These are phyloP conservation scores for Dothiorella sarmentorum DNA, from an alignment of 2,329 filamentous ascomycete species.

Conservation along the genomic window DNA sequence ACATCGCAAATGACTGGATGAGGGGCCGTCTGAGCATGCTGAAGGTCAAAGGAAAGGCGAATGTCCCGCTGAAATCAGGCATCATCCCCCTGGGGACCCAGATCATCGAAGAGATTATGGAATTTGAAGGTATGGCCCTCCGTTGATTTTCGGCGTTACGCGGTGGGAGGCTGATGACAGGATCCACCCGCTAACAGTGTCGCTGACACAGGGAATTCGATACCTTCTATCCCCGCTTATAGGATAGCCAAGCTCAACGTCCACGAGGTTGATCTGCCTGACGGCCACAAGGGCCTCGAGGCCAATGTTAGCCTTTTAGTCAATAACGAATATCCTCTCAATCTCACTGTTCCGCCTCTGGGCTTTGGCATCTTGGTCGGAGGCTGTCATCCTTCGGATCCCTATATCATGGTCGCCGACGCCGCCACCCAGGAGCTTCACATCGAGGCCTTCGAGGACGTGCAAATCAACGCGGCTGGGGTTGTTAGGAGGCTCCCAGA, in stretches of 20 bases:
- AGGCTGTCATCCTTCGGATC: constrained; percentile 69
- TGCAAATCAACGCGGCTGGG: constrained; percentile 68
- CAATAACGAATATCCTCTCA: constrained; percentile 74
- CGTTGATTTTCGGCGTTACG: constrained; percentile 51
- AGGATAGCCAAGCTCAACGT: constrained; percentile 79
- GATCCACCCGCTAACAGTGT: constrained; percentile 18
- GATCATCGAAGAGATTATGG: constrained; percentile 66
- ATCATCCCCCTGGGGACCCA: constrained; percentile 76
- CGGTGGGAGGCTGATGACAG: constrained; percentile 49
- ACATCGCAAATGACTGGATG: constrained; percentile 84
- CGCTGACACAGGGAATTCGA: constrained; percentile 48
- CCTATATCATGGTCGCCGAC: constrained; percentile 74
- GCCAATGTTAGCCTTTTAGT: constrained; percentile 73
- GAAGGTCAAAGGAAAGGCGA: constrained; percentile 68
- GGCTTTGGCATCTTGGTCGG: constrained; percentile 82
- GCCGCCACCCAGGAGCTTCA: constrained; percentile 65
- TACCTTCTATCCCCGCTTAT: constrained; percentile 76
- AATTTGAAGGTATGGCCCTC: constrained; percentile 79
- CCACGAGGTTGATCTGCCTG: constrained; percentile 61
- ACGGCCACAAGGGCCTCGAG: constrained; percentile 63
- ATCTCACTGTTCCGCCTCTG: constrained; percentile 72
- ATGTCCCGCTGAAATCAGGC: constrained; percentile 73
- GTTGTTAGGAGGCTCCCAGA: constrained; percentile 71
- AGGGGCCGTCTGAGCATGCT: constrained; percentile 71
- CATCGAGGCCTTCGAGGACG: constrained; percentile 64